phyloP scores from a whole-genome alignment of 495 filamentous ascomycete genomes.

The Penicillium canariense region DNA sequence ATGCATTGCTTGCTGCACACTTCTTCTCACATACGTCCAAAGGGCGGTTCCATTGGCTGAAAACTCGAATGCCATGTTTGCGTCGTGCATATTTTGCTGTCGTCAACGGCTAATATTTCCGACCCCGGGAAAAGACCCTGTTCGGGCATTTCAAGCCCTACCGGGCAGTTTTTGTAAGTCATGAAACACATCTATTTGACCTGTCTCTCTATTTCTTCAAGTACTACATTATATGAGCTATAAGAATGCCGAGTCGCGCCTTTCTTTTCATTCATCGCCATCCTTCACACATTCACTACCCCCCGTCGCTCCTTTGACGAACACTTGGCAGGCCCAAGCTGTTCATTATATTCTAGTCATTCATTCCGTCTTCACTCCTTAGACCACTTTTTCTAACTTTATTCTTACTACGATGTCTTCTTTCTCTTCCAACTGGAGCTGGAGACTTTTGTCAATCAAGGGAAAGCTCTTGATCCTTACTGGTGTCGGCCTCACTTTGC shows the following conservation, averaged over 20 bases:
- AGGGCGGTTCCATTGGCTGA: neutral
- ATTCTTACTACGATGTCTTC: neutral
- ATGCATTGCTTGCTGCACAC: neutral
- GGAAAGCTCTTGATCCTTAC: neutral
- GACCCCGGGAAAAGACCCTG: neutral
- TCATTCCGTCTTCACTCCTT: constrained; percentile 1
- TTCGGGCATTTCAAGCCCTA: neutral
- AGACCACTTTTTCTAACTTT: neutral
- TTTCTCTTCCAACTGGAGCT: neutral
- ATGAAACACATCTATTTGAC: too few species aligned
- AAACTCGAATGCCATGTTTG: too few species aligned
- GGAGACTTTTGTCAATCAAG: neutral
- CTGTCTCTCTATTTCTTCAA: too few species aligned
- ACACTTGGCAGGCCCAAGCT: constrained; percentile 4
- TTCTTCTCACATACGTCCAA: neutral
- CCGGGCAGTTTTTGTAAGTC: too few species aligned
- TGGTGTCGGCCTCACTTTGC: neutral
- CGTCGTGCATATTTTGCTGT: neutral
- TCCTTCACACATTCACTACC: neutral
- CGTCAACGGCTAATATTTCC: neutral
- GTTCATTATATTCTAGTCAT: neutral
- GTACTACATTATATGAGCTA: too few species aligned
- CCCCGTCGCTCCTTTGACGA: neutral
- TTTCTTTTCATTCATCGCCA: neutral
- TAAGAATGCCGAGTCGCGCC: neutral